phyloP scores from a whole-genome alignment of 2,329 filamentous ascomycete genomes.

The Scopulariopsis brevicaulis region DNA sequence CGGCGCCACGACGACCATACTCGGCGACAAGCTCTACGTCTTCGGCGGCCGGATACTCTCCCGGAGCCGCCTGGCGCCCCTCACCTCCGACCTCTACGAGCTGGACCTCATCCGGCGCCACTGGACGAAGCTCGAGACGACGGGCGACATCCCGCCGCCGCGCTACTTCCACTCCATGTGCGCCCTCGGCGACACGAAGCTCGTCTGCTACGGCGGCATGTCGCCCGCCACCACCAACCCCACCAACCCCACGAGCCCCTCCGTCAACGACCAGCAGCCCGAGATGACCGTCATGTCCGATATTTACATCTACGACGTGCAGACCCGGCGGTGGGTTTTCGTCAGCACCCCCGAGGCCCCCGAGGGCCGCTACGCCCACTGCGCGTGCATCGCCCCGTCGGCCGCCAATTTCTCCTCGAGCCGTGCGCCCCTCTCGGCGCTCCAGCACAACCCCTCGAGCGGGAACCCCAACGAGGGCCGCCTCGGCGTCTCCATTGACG shows the following conservation, averaged over 20 bases:
- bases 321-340: slow-evolving; percentile 72
- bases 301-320: slow-evolving; percentile 88
- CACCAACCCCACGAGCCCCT: slow-evolving; percentile 29
- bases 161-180: slow-evolving; percentile 98
- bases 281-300: slow-evolving; percentile 97
- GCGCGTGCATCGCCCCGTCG: slow-evolving; percentile 83
- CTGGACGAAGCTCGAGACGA: slow-evolving; percentile 82
- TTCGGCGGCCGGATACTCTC: slow-evolving; percentile 89
- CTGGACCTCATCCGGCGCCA: slow-evolving; percentile 82
- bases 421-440: slow-evolving; percentile 71
- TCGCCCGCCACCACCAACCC: slow-evolving; percentile 73
- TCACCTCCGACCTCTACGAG: slow-evolving; percentile 89
- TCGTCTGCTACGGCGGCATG: slow-evolving; percentile 98
- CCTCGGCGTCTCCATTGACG: slow-evolving; percentile 81
- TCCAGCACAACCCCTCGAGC: slow-evolving; percentile 79
- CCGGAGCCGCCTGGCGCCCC: slow-evolving; percentile 61
- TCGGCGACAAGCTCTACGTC: slow-evolving; percentile 93
- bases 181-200: slow-evolving; percentile 81
- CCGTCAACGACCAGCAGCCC: slow-evolving; percentile 48
- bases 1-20: slow-evolving; percentile 85
- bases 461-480: slow-evolving; percentile 78
- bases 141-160: slow-evolving; percentile 77
- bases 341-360: slow-evolving; percentile 72
- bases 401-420: slow-evolving; percentile 78
- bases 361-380: slow-evolving; percentile 93